These are phyloP conservation scores for Austroboletus festivus DNA, from an alignment of 768 basidiomycete species.

Conservation along the genomic window DNA sequence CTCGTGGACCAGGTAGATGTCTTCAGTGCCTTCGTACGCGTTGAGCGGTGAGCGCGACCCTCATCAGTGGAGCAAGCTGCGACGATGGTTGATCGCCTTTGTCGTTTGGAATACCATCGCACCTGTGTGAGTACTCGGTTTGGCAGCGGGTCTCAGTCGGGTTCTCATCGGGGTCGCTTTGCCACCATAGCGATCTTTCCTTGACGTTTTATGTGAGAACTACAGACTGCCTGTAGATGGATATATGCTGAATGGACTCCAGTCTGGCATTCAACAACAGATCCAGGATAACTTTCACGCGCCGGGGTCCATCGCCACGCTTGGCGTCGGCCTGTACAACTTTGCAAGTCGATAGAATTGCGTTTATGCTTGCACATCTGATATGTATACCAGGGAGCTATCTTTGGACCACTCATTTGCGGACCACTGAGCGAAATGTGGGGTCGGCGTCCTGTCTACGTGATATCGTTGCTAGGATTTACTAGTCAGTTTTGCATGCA, in stretches of 20 bases:
- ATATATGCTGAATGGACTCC: constrained; percentile 2
- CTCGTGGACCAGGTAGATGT: constrained; percentile 14
- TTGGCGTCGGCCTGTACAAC: constrained; percentile 26
- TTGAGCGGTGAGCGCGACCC: constrained; percentile 24
- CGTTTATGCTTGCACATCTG: neutral
- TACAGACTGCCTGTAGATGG: neutral
- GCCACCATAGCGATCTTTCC: constrained; percentile 19
- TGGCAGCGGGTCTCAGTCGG: neutral
- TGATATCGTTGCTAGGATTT: constrained; percentile 20
- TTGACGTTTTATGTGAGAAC: constrained; percentile 29
- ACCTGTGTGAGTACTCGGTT: constrained; percentile 21
- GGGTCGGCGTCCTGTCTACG: constrained; percentile 24
- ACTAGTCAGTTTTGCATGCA: constrained; percentile 13
- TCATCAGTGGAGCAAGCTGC: constrained; percentile 27
- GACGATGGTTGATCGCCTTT: constrained; percentile 27
- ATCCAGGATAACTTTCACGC: constrained; percentile 23
- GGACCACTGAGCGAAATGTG: constrained; percentile 26
- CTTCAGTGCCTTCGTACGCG: constrained; percentile 12
- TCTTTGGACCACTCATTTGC: constrained; percentile 25
- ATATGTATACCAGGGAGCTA: constrained; percentile 15
- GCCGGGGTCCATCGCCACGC: constrained; percentile 21
- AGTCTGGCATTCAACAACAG: constrained; percentile 30
- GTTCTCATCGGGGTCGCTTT: neutral
- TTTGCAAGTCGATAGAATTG: constrained; percentile 17
- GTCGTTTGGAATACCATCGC: constrained; percentile 30